phyloP scores from a whole-genome alignment of 495 filamentous ascomycete genomes.

The Aspergillus carlsbadensis region DNA sequence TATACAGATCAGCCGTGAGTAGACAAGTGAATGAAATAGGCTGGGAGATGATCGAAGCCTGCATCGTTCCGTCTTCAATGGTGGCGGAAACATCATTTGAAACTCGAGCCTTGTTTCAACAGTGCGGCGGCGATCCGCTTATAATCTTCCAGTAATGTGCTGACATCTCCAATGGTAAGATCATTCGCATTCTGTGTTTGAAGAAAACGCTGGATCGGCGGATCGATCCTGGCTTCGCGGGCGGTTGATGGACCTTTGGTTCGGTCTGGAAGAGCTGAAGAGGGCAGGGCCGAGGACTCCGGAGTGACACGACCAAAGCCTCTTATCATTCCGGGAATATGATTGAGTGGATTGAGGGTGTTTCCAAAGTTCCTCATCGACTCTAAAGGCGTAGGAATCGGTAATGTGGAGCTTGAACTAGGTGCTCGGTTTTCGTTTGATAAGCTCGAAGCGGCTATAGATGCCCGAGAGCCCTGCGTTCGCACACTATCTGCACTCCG shows the following conservation, averaged over 20 bases:
- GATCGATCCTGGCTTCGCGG: conserved; percentile 54
- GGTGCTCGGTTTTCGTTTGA: conserved; percentile 30
- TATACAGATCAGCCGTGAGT: background rate
- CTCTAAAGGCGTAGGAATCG: conserved; percentile 61
- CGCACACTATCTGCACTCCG: conserved; percentile 74
- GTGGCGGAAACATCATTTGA: conserved; percentile 3
- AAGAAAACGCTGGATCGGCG: conserved; percentile 78
- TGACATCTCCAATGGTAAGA: conserved; percentile 76
- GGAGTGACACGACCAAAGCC: conserved; percentile 68
- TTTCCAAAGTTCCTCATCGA: conserved; percentile 81
- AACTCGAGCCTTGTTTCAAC: conserved; percentile 34
- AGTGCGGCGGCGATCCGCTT: conserved; percentile 63
- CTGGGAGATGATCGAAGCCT: background rate
- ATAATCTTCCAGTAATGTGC: conserved; percentile 83
- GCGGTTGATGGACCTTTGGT: conserved; percentile 28
- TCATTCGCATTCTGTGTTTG: conserved; percentile 75
- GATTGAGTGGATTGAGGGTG: conserved; percentile 79
- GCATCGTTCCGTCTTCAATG: background rate
- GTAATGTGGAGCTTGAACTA: conserved; percentile 24
- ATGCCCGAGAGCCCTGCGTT: conserved; percentile 47
- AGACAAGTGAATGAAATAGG: background rate
- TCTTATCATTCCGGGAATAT: conserved; percentile 71
- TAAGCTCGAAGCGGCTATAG: conserved; percentile 20
- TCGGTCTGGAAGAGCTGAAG: conserved; percentile 32
- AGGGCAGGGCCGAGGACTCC: conserved; percentile 26